These are phyloP conservation scores for Calonectria pauciramosa DNA, from an alignment of 2,329 filamentous ascomycete genomes.

Conservation along the genomic window DNA sequence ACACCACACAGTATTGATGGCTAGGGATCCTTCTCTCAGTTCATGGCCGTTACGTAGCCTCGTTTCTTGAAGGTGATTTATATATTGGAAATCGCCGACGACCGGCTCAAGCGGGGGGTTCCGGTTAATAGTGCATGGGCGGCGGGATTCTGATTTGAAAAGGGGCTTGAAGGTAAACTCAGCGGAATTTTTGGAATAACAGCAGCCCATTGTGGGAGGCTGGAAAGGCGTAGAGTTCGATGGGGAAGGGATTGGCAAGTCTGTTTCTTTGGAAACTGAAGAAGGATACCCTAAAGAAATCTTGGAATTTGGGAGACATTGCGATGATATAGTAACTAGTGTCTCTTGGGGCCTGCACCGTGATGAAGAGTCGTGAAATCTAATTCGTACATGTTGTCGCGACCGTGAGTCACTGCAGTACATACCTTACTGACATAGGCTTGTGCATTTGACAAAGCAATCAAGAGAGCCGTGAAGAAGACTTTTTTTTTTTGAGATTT, in stretches of 20 bases:
- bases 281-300: background rate
- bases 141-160: background rate
- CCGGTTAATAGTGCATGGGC: background rate
- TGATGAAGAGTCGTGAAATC: background rate
- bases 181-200: background rate
- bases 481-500: background rate
- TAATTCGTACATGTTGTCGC: background rate
- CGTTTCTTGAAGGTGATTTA: background rate
- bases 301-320: background rate
- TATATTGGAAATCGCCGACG: background rate
- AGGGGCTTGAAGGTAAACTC: background rate
- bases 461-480: background rate
- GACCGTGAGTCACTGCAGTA: background rate
- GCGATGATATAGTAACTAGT: background rate
- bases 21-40: background rate
- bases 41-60: background rate
- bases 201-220: background rate
- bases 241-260: too few species aligned
- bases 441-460: background rate
- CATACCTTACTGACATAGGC: background rate
- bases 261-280: background rate
- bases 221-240: background rate
- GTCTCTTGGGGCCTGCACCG: too few species aligned
- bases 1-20: background rate
- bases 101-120: background rate